Evolutionary conservation across 345 rosid species (phyloP).

Genomic region (Turritis glabra): DNA sequence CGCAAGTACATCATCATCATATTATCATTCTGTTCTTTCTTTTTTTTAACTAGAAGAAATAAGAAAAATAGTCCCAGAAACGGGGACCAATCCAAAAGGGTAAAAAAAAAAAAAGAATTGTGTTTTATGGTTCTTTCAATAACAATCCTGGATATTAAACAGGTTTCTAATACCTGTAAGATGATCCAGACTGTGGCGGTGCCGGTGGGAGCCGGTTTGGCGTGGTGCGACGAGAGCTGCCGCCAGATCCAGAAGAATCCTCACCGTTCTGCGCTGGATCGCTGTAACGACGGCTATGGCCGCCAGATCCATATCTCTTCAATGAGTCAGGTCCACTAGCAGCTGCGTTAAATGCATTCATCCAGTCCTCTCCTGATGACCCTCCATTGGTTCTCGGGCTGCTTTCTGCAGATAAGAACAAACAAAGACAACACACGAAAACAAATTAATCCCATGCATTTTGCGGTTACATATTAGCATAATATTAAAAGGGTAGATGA

Average conservation of each 20-base stretch:
- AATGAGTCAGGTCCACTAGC: conserved; percentile 58
- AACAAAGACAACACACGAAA: neutral
- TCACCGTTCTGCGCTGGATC: conserved; percentile 73
- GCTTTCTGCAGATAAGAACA: conserved; percentile 53
- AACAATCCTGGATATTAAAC: conserved; percentile 15
- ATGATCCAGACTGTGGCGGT: conserved; percentile 67
- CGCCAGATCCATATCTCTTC: conserved; percentile 55
- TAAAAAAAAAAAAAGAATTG: neutral
- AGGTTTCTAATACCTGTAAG: conserved; percentile 49
- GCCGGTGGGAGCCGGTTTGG: conserved; percentile 82
- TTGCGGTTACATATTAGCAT: neutral
- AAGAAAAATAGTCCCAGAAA: conserved; percentile 30
- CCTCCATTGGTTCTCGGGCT: conserved; percentile 71
- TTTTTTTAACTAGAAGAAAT: conserved; percentile 3
- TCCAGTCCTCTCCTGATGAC: conserved; percentile 82
- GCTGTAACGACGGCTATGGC: conserved; percentile 59
- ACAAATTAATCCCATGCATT: neutral
- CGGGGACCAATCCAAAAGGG: conserved; percentile 27
- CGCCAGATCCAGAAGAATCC: conserved; percentile 49
- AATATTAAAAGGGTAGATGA: neutral
- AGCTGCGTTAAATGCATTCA: conserved; percentile 81
- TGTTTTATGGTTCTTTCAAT: conserved; percentile 22
- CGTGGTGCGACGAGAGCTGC: conserved; percentile 74
- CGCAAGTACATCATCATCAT: conserved; percentile 29
- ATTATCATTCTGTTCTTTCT: neutral